Evolutionary conservation across 139 green algal genomes (phyloP), one percentile per base, ranked within the genome.

Genomic region (Microglena sp.): DNA sequence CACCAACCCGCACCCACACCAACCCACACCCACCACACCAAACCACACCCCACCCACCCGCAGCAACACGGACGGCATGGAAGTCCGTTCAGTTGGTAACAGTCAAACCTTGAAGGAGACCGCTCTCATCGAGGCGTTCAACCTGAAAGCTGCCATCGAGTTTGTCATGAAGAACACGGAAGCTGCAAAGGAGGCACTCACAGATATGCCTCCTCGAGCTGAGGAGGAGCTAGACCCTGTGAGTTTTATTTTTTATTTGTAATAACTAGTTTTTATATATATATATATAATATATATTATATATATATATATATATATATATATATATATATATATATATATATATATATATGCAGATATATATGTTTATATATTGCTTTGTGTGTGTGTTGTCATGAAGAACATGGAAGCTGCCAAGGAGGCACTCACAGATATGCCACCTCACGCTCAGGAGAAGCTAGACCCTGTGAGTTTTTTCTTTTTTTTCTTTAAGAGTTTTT

Each of bases 151-250:
- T 1, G 89, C 89, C 2, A 88, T 96, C 30, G 89, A 94, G 78
- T 84, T 87, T 46, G 60, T 68, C 1, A 81, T 91, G 77, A 83
- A 87, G 60, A 91, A 92, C 65, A 53, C 68, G 15, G 77, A 86
- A 33, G 78, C 71, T n/a, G 84, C 85, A 22, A 77, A 76, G 55
- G 84, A 90, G 33, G 83, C 83, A n/a, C 80, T 94, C 29, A 79
- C 69, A 27, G 84, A 93, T 76, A 90, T 94, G 84, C 87, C 89
- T 15, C 86, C 87, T 0, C 72, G 88, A 43, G 33, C 67, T 5
- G 86, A 92, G 68, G 78, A 83, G 57, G 89, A 95, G 77, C 81
- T 95, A 34, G 89, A 95, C 71, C 84, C 89, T n/a, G 85, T 87
- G 34, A 36, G 74, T 21, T 7, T 50, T 15, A 50, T n/a, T n/a